phyloP scores from a whole-genome alignment of 768 basidiomycete species.

The Pleurotus salmoneostramineus region DNA sequence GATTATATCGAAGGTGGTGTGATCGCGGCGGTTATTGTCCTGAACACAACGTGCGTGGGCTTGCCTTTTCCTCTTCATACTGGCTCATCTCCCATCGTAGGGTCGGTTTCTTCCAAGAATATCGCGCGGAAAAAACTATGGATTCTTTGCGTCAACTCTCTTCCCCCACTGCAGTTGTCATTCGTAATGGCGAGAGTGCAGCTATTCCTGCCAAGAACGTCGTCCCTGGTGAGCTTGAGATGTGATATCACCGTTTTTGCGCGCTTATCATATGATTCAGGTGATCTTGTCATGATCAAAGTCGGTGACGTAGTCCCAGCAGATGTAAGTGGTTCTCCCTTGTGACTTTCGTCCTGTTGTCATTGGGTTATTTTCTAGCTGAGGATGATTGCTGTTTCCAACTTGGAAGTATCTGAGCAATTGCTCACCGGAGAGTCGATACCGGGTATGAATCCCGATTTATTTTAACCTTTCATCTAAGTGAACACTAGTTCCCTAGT shows the following conservation, averaged over 20 bases:
- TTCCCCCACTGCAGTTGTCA: slow-evolving; percentile 4
- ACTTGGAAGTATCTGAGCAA: slow-evolving; percentile 4
- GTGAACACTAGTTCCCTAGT: background rate
- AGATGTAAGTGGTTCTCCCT: background rate
- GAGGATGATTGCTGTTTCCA: slow-evolving; percentile 3
- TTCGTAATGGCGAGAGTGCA: slow-evolving; percentile 7
- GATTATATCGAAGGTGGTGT: slow-evolving; percentile 5
- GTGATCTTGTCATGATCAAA: slow-evolving; percentile 7
- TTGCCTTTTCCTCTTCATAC: background rate
- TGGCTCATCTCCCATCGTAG: background rate
- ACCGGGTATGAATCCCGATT: background rate
- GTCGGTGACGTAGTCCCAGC: slow-evolving; percentile 5
- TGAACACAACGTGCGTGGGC: slow-evolving; percentile 1
- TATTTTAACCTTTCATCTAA: background rate
- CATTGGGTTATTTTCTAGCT: background rate
- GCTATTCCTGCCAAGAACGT: slow-evolving; percentile 8
- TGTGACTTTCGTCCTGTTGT: background rate
- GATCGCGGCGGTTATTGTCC: slow-evolving; percentile 2
- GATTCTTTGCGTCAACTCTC: slow-evolving; percentile 4
- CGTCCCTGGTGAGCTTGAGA: slow-evolving; percentile 1
- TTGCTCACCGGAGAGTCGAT: slow-evolving; percentile 4
- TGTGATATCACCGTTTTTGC: background rate
- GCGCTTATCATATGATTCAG: background rate
- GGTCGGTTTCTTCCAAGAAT: slow-evolving; percentile 4
- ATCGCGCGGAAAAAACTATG: slow-evolving; percentile 6